phyloP scores from a whole-genome alignment of 495 filamentous ascomycete species.

The Lophiotrema nucula region DNA sequence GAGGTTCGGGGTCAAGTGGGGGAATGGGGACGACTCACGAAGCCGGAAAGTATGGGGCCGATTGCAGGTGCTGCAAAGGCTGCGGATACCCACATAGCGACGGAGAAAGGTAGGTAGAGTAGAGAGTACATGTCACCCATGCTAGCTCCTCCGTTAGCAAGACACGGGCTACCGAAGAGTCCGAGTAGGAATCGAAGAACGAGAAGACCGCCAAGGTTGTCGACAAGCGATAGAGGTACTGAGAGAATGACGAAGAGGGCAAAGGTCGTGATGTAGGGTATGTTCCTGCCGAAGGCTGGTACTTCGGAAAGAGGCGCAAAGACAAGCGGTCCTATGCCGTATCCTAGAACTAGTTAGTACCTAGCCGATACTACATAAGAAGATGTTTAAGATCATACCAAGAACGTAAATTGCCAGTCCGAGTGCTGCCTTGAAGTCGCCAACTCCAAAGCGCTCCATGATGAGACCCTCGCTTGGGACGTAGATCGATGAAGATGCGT shows the following conservation, averaged over 20 bases:
- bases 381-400: not conserved
- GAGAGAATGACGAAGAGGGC: constrained; percentile 37
- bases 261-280: constrained; percentile 39
- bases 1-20: not conserved
- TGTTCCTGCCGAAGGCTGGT: constrained; percentile 38
- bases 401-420: constrained; percentile 42
- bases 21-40: constrained; percentile 39
- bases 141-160: constrained; percentile 33
- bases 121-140: constrained; percentile 34
- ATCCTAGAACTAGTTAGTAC: no score
- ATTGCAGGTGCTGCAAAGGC: constrained; percentile 48
- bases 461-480: constrained; percentile 25
- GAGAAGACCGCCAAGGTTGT: constrained; percentile 39
- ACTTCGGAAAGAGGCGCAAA: constrained; percentile 36
- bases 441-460: constrained; percentile 38
- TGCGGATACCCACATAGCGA: constrained; percentile 51
- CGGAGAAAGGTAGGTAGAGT: constrained; percentile 48
- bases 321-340: constrained; percentile 42
- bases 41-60: constrained; percentile 59
- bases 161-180: constrained; percentile 25
- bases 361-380: not conserved
- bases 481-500: constrained; percentile 35
- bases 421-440: constrained; percentile 36
- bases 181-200: constrained; percentile 33
- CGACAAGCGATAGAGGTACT: constrained; percentile 33